Evolutionary conservation across 164 flowering plant genomes (phyloP), one percentile per base, ranked within the genome.

Genomic region (Brasenia schreberi): DNA sequence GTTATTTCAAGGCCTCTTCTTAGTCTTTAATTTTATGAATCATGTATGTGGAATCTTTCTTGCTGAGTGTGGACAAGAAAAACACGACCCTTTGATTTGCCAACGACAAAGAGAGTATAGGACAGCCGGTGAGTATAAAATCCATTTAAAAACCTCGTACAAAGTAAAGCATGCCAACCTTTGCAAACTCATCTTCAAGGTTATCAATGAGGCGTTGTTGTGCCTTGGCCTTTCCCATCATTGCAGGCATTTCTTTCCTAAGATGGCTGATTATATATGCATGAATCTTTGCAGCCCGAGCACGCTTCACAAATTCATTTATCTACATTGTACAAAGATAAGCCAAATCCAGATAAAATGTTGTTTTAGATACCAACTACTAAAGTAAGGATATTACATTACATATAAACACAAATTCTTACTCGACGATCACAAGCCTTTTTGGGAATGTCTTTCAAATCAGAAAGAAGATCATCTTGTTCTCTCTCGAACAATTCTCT

Each of bases 361-460:
- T 23, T 23, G 27, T 23, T 23, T 23, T 23, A 23, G 27, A 45
- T 7, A 45, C 3, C 53, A 4, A 7, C 53, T 12, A 45, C 53
- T 45, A 45, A 45, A 45, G 7, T 45, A 3, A 45, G 53, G 53
- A 45, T 45, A 4, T 7, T 7, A 5, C 53, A 45, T 2, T 23
- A 45, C 11, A 45, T 45, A 45, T 4, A 12, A 12, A 12, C 7
- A 60, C 7, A 19, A 18, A 27, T 63, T 78, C 93, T 78, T 79
- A 93, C 98, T 23, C 97, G 80, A 16, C 96, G 96, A 76, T 93
- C 97, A 81, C 98, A 93, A 70, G 98, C 96, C 75, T 86, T 93
- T 81, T 87, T 93, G 6, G 98, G 98, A 59, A 93, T 84, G 76
- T 93, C 91, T 77, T 85, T 93, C 70, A 93, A 64, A 79, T 93